Conservation (phyloP, 768 basidiomycete genomes). For the Podaxis sp. region DNA sequence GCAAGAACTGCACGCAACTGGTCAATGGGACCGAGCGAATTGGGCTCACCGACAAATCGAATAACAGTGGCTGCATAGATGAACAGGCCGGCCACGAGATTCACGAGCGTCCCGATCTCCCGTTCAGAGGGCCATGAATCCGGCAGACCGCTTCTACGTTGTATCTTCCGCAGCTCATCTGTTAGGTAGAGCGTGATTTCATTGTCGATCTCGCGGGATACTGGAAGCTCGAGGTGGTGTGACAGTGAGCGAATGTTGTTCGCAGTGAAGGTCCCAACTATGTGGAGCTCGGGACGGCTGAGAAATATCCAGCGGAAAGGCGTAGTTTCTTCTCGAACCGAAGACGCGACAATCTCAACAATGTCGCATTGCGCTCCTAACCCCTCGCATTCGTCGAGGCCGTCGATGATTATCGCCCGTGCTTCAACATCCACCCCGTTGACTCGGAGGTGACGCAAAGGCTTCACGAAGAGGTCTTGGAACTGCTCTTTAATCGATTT, state of each 20-base stretch:
- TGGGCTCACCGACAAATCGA: slow-evolving; percentile 9
- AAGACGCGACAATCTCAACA: background rate
- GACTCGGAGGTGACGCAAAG: background rate
- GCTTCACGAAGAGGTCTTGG: slow-evolving; percentile 1
- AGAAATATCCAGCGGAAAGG: background rate
- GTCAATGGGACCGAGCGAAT: background rate
- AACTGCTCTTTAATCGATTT: slow-evolving; percentile 4
- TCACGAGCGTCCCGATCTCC: background rate
- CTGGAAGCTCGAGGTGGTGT: slow-evolving; percentile 1
- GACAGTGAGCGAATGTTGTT: background rate
- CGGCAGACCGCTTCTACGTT: background rate
- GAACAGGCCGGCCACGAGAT: slow-evolving; percentile 1
- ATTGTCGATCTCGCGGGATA: slow-evolving; percentile 8
- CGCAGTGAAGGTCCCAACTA: background rate
- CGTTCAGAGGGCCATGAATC: slow-evolving; percentile 13
- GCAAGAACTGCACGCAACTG: background rate
- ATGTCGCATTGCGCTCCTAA: background rate
- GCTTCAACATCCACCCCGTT: background rate
- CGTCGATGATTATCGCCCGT: slow-evolving; percentile 12
- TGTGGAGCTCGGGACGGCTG: background rate
- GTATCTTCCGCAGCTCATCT: slow-evolving; percentile 4
- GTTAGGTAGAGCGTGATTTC: slow-evolving; percentile 13
- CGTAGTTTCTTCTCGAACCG: background rate
- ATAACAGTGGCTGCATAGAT: slow-evolving; percentile 8
- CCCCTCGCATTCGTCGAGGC: slow-evolving; percentile 13